Evolutionary conservation across 805 yeast genomes (phyloP), one percentile per base, ranked within the genome.

Genomic region (Wickerhamiella siamensis): DNA sequence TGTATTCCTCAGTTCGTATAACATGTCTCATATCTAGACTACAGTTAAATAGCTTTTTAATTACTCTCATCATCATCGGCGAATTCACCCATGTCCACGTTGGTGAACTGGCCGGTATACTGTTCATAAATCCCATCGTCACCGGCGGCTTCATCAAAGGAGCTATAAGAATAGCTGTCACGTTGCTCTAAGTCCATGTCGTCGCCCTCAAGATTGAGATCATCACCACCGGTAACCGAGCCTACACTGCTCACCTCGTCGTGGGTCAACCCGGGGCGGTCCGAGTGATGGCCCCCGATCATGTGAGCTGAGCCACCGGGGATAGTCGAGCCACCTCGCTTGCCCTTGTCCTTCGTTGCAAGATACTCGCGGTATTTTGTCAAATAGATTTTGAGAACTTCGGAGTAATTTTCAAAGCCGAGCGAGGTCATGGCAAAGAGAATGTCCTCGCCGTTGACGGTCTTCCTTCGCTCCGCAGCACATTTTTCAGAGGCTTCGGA

Each of bases 341-440:
- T 51, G 31, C 49, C 38, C 32, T 46, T 44, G 16, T 53, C 57
- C 38, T 46, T 45, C 26, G 48, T 41, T 33, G 46, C 45, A 33
- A 53, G 50, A 38, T 43, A 47, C 49, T 75, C 78, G 50, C 83
- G 59, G 55, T 75, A 77, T 55, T 77, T 77, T 38, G 83, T 79
- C 45, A 77, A 60, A 52, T 77, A 77, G 33, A 77, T 77, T 52
- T 77, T 77, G 48, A 77, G 65, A 32, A 77, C 78, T 53, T 77
- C 83, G 21, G 80, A 70, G 52, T 77, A 77, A 53, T 77, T 77
- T 48, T 77, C 83, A 53, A 77, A 77, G 9, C 83, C 83, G 26
- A 77, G 61, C 6, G 77, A 68, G 33, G 68, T 66, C 77, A 77
- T 72, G 6, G 82, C 77, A 54, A 68, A 73, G 49, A 77, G 56